phyloP scores from a whole-genome alignment of 1,284 basidiomycete species.

The Porogramme epimiltina region DNA sequence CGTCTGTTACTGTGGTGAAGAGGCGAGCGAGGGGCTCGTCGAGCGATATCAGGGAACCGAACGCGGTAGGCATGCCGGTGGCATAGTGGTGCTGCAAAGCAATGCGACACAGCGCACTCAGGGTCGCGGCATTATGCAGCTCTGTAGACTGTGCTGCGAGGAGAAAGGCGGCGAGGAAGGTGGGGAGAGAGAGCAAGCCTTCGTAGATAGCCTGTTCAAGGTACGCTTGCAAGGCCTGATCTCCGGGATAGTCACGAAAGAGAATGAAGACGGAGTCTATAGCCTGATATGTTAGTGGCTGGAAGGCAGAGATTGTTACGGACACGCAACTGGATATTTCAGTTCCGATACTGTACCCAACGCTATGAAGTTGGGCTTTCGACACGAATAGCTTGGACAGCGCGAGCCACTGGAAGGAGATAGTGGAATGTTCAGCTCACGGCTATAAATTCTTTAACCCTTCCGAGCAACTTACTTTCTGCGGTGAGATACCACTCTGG shows the following conservation, averaged over 20 bases:
- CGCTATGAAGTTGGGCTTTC: conserved; percentile 37
- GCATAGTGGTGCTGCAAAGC: conserved; percentile 63
- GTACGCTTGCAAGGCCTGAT: conserved; percentile 62
- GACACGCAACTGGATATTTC: conserved; percentile 34
- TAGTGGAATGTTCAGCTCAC: not conserved
- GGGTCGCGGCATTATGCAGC: conserved; percentile 60
- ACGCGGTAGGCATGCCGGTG: conserved; percentile 48
- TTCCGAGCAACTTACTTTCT: conserved; percentile 50
- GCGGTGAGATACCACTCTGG: conserved; percentile 61
- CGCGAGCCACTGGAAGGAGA: conserved; percentile 54
- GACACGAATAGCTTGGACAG: conserved; percentile 62
- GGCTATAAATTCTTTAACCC: not conserved
- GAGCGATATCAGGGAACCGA: no score
- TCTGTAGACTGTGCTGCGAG: conserved; percentile 44
- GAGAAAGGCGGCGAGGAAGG: conserved; percentile 60
- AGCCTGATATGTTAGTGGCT: conserved; percentile 22
- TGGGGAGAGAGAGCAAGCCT: conserved; percentile 55
- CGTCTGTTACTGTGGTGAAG: conserved; percentile 60
- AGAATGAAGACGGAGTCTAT: conserved; percentile 71
- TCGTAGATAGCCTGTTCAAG: conserved; percentile 58
- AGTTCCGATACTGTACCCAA: conserved; percentile 31
- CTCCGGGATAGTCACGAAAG: conserved; percentile 65
- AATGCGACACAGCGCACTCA: conserved; percentile 67
- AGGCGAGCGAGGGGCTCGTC: conserved; percentile 46
- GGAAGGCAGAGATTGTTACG: conserved; percentile 28